Conservation (phyloP, 306 rosid species). For the Urtica urens region DNA sequence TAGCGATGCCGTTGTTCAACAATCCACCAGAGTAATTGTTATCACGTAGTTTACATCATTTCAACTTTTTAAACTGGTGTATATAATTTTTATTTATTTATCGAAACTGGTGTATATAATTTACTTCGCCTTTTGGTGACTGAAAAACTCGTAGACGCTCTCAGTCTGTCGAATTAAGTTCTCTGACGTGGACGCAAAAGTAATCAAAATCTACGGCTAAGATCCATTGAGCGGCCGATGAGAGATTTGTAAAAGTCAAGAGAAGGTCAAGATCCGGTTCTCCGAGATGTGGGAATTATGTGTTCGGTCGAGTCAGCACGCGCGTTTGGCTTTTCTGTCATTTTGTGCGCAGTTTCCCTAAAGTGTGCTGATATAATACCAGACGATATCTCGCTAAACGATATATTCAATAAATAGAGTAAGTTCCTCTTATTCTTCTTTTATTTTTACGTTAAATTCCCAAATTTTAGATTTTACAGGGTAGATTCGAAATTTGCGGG, state of each 20-base stretch:
- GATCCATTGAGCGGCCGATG: background rate
- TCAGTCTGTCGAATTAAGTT: slow-evolving; percentile 5
- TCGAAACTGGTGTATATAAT: too few species aligned
- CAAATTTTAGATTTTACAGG: too few species aligned
- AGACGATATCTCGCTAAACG: background rate
- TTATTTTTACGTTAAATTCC: too few species aligned
- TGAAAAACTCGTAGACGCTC: too few species aligned
- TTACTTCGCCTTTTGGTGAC: too few species aligned
- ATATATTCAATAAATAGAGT: too few species aligned
- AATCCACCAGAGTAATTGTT: too few species aligned
- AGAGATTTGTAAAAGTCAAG: background rate
- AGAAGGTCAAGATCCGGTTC: slow-evolving; percentile 20
- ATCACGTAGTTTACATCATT: background rate
- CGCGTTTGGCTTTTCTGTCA: background rate
- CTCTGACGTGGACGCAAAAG: background rate
- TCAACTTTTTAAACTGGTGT: background rate
- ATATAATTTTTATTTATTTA: background rate
- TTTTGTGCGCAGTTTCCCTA: slow-evolving; percentile 23
- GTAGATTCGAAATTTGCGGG: background rate
- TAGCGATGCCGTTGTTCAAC: too few species aligned
- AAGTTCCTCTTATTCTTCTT: too few species aligned
- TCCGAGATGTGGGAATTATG: slow-evolving; percentile 13
- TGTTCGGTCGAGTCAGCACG: slow-evolving; percentile 6
- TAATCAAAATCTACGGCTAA: slow-evolving; percentile 17
- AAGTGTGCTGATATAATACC: slow-evolving; percentile 10